These are phyloP conservation scores for Fistulina hepatica DNA, from an alignment of 1,284 basidiomycete species.

Conservation along the genomic window DNA sequence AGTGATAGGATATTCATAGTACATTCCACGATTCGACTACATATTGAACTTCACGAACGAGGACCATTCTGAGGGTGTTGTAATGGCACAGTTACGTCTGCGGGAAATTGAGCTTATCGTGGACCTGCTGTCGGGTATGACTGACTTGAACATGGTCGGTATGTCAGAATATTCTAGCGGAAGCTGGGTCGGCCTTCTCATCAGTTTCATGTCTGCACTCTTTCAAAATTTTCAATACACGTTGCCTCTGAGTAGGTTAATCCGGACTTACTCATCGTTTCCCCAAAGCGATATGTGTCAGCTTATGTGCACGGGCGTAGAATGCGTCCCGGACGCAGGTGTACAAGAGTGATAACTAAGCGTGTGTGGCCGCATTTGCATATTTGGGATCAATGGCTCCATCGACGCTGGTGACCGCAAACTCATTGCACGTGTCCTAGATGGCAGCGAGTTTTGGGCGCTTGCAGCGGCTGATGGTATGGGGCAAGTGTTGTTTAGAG, in stretches of 20 bases:
- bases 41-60: constrained; percentile 60
- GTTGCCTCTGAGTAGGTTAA: constrained; percentile 30
- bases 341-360: too few relatives aligned
- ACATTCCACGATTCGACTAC: constrained; percentile 38
- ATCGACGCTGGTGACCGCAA: too few relatives aligned
- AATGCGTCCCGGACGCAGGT: too few relatives aligned
- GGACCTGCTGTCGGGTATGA: constrained; percentile 41
- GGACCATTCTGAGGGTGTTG: constrained; percentile 41
- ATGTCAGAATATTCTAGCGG: constrained; percentile 41
- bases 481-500: too few relatives aligned
- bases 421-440: too few relatives aligned
- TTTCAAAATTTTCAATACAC: neutral
- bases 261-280: constrained; percentile 31
- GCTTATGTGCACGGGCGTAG: constrained; percentile 28
- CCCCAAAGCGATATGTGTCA: constrained; percentile 40
- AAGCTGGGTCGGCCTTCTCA: constrained; percentile 64
- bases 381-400: too few relatives aligned
- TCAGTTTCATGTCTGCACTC: constrained; percentile 23
- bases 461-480: too few relatives aligned
- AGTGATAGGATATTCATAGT: constrained; percentile 36
- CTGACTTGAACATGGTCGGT: constrained; percentile 21
- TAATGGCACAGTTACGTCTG: constrained; percentile 62
- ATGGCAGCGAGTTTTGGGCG: too few relatives aligned
- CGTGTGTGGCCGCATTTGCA: too few relatives aligned
- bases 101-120: constrained; percentile 53